Base-by-base conservation (phyloP, 768 basidiomycete genomes). In the Heimioporus sp. region DNA sequence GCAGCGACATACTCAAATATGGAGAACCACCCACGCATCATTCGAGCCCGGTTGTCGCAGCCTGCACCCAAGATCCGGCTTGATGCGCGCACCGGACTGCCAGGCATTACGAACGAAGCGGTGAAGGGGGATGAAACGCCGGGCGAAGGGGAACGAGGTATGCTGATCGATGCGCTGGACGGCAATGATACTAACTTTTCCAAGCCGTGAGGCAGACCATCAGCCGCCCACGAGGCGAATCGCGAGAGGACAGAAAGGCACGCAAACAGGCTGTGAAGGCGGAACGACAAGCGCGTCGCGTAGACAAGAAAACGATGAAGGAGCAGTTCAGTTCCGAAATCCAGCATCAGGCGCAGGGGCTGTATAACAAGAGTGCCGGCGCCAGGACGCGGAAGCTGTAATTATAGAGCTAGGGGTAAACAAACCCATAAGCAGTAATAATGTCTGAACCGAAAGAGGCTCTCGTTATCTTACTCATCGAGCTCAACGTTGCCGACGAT, bases 1-100 rank as follows among this genome's bases (percentile, higher is more conserved):
- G 17, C 63, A 97, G 96, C 89, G 10, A 98, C 95, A 10, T 95
- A 94, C 65, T 88, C 92, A n/a, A 99, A 97, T 64, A 77, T 98
- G 8, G 97, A 97, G 67, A 99, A 99, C 63, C 97, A 98, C 66
- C 97, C 97, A 0, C 82, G 87, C 10, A 73, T 97, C 31, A 94
- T 99, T 52, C 80, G 83, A 21, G 82, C 85, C 17, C 76, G 85
- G 32, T 77, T 82, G 53, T 63, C 70, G 37, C 77, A 74, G 61
- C 71, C 73, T 19, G 76, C 79, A 0, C 76, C 85, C 0, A 87
- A 81, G 66, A 91, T 95, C 56, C 63, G 68, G 28, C 72, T 95
- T 28, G 86, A 96, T 64, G 77, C 83, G 1, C 85, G 80, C 57
- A 92, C 89, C 0, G 92, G 92, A 3, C 71, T 94, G 10, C 93